Evolutionary conservation across 805 yeast genomes (phyloP).

Genomic region (Metschnikowia gruessii): DNA sequence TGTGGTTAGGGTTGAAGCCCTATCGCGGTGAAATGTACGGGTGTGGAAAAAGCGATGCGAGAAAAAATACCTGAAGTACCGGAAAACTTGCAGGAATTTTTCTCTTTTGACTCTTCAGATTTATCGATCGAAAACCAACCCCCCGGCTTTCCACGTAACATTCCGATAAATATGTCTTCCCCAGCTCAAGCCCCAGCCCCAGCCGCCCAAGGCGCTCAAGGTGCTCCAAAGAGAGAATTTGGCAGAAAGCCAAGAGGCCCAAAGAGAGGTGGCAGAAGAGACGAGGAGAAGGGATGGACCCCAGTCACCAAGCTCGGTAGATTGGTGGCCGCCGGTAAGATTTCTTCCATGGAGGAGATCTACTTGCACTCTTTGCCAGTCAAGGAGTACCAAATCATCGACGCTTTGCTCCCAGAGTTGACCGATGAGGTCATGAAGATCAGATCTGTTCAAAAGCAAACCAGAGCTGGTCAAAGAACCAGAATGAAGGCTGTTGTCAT

Average conservation of each 20-base stretch:
- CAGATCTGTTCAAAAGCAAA: constrained; percentile 99
- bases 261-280: constrained; percentile 58
- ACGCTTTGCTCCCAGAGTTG: constrained; percentile 90
- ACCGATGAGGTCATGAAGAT: constrained; percentile 99
- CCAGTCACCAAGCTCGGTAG: constrained; percentile 99
- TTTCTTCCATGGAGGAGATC: constrained; percentile 94
- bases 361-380: constrained; percentile 99
- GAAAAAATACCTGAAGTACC: background rate
- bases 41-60: background rate
- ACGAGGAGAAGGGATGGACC: constrained; percentile 98
- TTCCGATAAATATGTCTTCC: constrained; percentile 59
- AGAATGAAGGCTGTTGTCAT: constrained; percentile 99
- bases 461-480: constrained; percentile 99
- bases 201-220: constrained; percentile 24
- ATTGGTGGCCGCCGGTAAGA: constrained; percentile 98
- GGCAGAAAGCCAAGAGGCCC: constrained; percentile 55
- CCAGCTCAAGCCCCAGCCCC: constrained; percentile 24
- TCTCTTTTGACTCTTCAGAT: constrained; percentile 15
- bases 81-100: background rate
- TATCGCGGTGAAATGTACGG: background rate
- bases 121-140: constrained; percentile 66
- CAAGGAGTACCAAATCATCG: constrained; percentile 99
- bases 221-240: constrained; percentile 46
- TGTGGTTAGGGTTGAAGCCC: constrained; percentile 1
- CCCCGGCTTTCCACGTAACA: constrained; percentile 73